Evolutionary conservation across 495 filamentous ascomycete genomes (phyloP), one percentile per base, ranked within the genome.

Genomic region (Copromyces sp.): DNA sequence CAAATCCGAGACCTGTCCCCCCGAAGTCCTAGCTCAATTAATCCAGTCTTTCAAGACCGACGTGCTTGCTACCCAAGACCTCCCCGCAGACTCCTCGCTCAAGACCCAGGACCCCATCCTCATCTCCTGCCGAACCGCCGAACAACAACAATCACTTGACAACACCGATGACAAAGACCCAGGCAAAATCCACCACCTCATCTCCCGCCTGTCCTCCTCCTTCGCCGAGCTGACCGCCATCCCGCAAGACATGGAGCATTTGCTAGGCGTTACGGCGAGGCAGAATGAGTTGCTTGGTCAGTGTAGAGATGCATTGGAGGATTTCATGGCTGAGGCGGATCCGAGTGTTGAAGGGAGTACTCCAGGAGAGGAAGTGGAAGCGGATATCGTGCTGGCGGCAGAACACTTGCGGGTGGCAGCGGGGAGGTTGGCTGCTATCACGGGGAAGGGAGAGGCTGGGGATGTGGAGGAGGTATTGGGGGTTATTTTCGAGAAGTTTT

Each of bases 401-500:
- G 95, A 99, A 81, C 87, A 93, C 78, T 81, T 98, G 70, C 92
- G 95, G 40, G 87, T 87, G 68, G 94, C 95, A 16, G 96, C 94
- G 3, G 90, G 90, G 40, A 87, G 87, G 70, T 83, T 99, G 12
- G 91, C 93, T 3, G 89, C 90, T 75, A 97, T 98, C 73, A 98
- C 94, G 4, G 95, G 95, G 2, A 89, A 89, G 71, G 95, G 94
- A 3, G 92, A 93, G 72, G 87, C 87, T 53, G 94, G 93, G 2
- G 95, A 99, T 86, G 93, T 99, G 39, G 95, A 99, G 81, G 95
- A 98, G 77, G 94, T 98, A 3, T 82, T 99, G 73, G 96, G 96
- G 2, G 95, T 98, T 45, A 94, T 99, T 2, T 98, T 99, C 83
- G 95, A 99, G 81, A 98, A 97, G 92, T 80, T 80, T 68, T 80